Evolutionary conservation across 2,329 filamentous ascomycete species (phyloP).

Genomic region (Paraconiothyrium brasiliense): DNA sequence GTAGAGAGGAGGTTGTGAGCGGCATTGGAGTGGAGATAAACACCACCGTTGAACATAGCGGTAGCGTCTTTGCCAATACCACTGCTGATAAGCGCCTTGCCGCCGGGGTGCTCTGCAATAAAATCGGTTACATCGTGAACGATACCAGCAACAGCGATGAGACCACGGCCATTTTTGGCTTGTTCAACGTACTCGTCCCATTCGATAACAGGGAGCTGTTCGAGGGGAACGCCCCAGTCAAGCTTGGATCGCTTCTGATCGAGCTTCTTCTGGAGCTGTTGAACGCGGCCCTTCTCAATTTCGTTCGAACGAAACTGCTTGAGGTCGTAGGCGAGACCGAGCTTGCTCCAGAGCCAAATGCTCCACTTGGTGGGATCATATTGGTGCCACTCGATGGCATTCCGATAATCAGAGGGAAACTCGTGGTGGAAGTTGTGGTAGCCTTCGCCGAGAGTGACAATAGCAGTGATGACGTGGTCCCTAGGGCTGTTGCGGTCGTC

Average conservation of each 20-base stretch:
- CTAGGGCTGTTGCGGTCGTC: slow-evolving; percentile 56
- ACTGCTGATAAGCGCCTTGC: slow-evolving; percentile 53
- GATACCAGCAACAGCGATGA: slow-evolving; percentile 54
- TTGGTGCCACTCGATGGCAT: slow-evolving; percentile 54
- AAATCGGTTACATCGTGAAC: slow-evolving; percentile 55
- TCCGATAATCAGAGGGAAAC: slow-evolving; percentile 56
- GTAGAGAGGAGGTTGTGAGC: slow-evolving; percentile 56
- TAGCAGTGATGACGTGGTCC: slow-evolving; percentile 54
- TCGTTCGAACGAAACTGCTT: slow-evolving; percentile 57
- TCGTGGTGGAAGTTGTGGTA: slow-evolving; percentile 59
- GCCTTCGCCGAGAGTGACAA: slow-evolving; percentile 55
- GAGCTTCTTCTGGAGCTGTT: slow-evolving; percentile 57
- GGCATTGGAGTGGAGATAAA: slow-evolving; percentile 54
- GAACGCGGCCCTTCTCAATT: slow-evolving; percentile 56
- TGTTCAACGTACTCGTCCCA: slow-evolving; percentile 57
- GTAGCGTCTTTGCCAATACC: slow-evolving; percentile 56
- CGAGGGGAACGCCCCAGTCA: slow-evolving; percentile 55
- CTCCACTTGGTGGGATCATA: slow-evolving; percentile 58
- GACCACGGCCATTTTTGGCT: slow-evolving; percentile 52
- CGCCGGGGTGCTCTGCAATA: slow-evolving; percentile 55
- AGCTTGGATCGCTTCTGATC: slow-evolving; percentile 55
- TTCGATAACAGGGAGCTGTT: slow-evolving; percentile 55
- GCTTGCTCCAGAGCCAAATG: slow-evolving; percentile 55
- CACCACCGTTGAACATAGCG: slow-evolving; percentile 56
- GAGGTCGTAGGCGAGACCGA: slow-evolving; percentile 54